These are phyloP conservation scores for Eleusine indica DNA, from an alignment of 176 grass and related monocot species.

Conservation along the genomic window DNA sequence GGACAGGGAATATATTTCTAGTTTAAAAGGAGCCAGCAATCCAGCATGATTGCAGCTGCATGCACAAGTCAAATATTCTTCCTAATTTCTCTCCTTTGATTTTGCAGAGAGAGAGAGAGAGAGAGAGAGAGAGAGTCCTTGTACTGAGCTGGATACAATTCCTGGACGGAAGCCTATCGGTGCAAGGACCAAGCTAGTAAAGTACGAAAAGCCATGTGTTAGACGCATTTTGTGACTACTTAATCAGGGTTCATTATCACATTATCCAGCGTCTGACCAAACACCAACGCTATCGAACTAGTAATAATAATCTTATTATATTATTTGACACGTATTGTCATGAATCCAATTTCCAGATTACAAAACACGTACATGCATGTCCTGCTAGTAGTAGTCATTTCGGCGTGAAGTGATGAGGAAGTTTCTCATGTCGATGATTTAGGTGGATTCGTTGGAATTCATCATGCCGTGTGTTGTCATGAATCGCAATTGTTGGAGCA, in stretches of 20 bases:
- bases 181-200: not conserved
- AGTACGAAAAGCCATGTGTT: constrained; percentile 14
- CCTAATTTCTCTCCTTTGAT: constrained; percentile 18
- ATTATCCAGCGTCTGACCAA: not conserved
- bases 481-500: not conserved
- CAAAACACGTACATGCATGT: not conserved
- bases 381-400: not conserved
- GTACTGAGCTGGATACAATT: not conserved
- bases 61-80: constrained; percentile 50
- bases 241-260: not conserved
- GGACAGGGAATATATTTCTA: constrained; percentile 35
- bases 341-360: not conserved
- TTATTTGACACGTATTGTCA: not conserved
- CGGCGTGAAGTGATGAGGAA: not conserved
- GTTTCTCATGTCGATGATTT: not conserved
- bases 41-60: constrained; percentile 30
- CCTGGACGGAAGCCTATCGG: not conserved
- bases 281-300: not conserved
- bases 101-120: not conserved
- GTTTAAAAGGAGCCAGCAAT: constrained; percentile 10
- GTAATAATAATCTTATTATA: not conserved
- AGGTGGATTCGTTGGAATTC: not conserved
- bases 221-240: not conserved
- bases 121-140: not conserved
- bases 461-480: not conserved